These are phyloP conservation scores for Pestalotiopsis sp. DNA, from an alignment of 2,329 filamentous ascomycete genomes.

Conservation along the genomic window DNA sequence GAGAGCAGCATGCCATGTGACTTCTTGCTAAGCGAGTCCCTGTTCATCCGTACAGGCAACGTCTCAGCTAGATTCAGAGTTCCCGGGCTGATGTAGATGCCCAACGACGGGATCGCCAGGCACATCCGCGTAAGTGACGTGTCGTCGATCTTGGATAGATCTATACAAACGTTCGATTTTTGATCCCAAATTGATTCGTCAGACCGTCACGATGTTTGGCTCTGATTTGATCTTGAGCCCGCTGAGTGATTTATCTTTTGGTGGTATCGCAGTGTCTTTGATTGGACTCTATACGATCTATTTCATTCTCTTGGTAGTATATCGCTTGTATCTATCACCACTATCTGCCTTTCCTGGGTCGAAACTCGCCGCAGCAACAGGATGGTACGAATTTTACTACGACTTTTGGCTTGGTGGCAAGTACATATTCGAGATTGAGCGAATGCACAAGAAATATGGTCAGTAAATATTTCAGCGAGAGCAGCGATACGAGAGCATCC, in stretches of 20 bases:
- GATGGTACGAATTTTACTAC: slow-evolving; percentile 2
- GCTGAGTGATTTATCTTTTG: background rate
- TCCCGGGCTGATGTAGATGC: too few relatives aligned
- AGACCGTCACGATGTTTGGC: background rate
- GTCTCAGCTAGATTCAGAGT: too few relatives aligned
- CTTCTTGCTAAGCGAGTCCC: too few relatives aligned
- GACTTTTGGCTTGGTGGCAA: background rate
- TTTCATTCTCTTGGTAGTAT: background rate
- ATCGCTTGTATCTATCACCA: background rate
- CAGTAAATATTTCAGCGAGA: background rate
- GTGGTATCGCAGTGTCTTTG: background rate
- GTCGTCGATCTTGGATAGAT: too few relatives aligned
- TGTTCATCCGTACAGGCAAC: too few relatives aligned
- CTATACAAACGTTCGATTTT: too few relatives aligned
- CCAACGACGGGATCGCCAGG: too few relatives aligned
- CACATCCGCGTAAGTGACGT: too few relatives aligned
- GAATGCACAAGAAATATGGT: slow-evolving; percentile 20
- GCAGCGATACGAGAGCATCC: background rate
- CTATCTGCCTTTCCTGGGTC: background rate
- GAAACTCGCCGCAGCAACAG: background rate
- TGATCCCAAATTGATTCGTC: too few relatives aligned
- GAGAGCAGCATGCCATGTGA: too few relatives aligned
- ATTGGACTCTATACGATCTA: background rate
- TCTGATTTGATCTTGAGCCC: background rate
- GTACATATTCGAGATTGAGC: background rate